Evolutionary conservation across 139 green algal genomes (phyloP).

Genomic region (Haematococcus sp.): DNA sequence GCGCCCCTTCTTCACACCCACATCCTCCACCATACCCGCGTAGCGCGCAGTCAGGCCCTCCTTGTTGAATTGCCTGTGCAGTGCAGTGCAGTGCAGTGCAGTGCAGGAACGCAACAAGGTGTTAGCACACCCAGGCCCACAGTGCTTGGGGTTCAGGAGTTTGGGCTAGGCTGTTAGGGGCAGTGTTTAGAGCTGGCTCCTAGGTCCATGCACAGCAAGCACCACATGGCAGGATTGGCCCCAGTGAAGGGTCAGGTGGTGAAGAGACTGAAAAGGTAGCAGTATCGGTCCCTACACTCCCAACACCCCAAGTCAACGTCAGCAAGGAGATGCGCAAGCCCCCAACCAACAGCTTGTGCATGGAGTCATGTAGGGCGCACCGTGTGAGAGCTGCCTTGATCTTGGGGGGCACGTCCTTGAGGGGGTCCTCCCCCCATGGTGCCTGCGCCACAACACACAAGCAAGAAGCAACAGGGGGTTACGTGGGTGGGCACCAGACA

Average conservation of each 20-base stretch:
- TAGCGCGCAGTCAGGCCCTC: slow-evolving; percentile 26
- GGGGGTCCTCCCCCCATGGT: slow-evolving; percentile 71
- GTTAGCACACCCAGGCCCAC: background rate
- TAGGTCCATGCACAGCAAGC: background rate
- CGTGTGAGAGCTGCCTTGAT: slow-evolving; percentile 83
- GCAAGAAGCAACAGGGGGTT: too few species aligned
- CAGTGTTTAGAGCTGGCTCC: too few species aligned
- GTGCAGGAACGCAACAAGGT: background rate
- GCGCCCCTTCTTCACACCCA: slow-evolving; percentile 26
- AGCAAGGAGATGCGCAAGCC: background rate
- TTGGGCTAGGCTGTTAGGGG: too few species aligned
- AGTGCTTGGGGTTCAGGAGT: too few species aligned
- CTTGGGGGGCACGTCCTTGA: slow-evolving; percentile 65
- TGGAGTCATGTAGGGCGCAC: background rate
- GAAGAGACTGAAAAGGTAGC: too few species aligned
- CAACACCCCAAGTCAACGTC: background rate
- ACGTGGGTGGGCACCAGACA: too few species aligned
- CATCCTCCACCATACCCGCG: slow-evolving; percentile 41
- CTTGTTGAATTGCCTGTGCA: slow-evolving; percentile 39
- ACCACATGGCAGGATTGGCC: background rate
- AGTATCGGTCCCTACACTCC: too few species aligned
- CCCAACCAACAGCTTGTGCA: background rate
- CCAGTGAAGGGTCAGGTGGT: background rate
- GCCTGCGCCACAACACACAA: too few species aligned
- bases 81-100: background rate